These are phyloP conservation scores for Boletus subparvulus DNA, from an alignment of 768 basidiomycete genomes.

Conservation along the genomic window DNA sequence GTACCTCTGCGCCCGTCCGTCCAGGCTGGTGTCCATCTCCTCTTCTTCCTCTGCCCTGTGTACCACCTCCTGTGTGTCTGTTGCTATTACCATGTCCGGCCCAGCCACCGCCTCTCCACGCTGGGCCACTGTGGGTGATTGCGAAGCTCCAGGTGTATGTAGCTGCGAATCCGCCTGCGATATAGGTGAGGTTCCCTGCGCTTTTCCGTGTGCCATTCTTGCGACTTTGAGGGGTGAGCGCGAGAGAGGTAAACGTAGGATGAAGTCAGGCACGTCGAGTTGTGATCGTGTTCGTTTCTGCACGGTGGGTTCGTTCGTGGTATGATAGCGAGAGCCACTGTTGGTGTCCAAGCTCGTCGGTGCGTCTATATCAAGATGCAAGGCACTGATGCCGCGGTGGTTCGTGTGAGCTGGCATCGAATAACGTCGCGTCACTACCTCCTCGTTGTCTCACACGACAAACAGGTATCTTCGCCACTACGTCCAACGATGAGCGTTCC, in stretches of 20 bases:
- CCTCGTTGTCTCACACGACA: background rate
- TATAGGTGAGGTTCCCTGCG: conserved; percentile 28
- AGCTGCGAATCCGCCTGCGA: background rate
- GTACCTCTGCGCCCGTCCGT: conserved; percentile 3
- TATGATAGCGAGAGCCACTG: background rate
- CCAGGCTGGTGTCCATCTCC: background rate
- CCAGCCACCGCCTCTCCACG: background rate
- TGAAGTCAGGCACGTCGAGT: conserved; percentile 44
- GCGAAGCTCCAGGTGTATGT: background rate
- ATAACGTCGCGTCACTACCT: background rate
- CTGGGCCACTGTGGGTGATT: background rate
- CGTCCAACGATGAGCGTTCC: background rate
- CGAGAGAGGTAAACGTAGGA: conserved; percentile 44
- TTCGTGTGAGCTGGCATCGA: conserved; percentile 17
- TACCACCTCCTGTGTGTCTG: background rate
- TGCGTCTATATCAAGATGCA: background rate
- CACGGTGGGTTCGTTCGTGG: background rate
- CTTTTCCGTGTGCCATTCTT: conserved; percentile 29
- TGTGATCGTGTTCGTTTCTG: conserved; percentile 50
- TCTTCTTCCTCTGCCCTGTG: background rate
- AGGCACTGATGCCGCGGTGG: conserved; percentile 9
- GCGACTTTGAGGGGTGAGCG: conserved; percentile 57
- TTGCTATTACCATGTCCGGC: background rate
- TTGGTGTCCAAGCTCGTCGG: conserved; percentile 1
- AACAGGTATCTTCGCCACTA: background rate